Conservation (phyloP, 306 rosid species). For the Sicyos edulis region DNA sequence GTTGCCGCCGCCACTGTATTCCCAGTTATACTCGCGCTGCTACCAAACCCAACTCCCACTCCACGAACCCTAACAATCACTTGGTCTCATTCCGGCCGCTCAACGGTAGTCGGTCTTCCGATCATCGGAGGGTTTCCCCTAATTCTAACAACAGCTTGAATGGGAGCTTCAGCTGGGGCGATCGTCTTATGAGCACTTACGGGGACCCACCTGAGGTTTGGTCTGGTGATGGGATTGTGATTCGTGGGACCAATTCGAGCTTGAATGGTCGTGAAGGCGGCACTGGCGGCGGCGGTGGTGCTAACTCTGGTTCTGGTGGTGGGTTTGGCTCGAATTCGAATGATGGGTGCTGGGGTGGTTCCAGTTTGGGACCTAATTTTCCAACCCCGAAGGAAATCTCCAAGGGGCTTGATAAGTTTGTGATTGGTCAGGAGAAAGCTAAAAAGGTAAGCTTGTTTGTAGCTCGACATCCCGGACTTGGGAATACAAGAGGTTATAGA, state of each 20-base stretch:
- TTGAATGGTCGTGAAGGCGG: conserved; percentile 46
- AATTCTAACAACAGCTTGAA: conserved; percentile 25
- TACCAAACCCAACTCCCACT: conserved; percentile 37
- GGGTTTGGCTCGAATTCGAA: conserved; percentile 48
- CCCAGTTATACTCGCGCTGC: conserved; percentile 42
- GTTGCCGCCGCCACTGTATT: conserved; percentile 48
- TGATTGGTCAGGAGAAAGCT: conserved; percentile 92
- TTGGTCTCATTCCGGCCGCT: conserved; percentile 69
- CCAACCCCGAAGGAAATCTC: conserved; percentile 96
- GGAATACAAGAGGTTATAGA: too few species aligned
- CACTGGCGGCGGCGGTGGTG: conserved; percentile 43
- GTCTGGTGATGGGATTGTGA: conserved; percentile 83
- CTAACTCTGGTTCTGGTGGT: conserved; percentile 47
- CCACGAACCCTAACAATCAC: conserved; percentile 39
- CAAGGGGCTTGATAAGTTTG: conserved; percentile 84
- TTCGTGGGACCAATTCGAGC: conserved; percentile 42
- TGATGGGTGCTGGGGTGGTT: conserved; percentile 86
- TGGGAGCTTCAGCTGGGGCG: conserved; percentile 23
- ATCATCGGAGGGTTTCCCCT: conserved; percentile 22
- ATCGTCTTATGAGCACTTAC: conserved; percentile 30
- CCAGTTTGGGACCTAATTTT: conserved; percentile 61
- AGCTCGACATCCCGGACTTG: background rate
- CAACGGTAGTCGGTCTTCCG: conserved; percentile 24
- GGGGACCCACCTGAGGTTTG: conserved; percentile 94
- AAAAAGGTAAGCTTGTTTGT: conserved; percentile 55